Percentiles rank a stretch among this genome's conserved stretches.
These are phyloP conservation scores for Harringtonia aguacate DNA, from an alignment of 2,329 filamentous ascomycete genomes.

Conservation along the genomic window DNA sequence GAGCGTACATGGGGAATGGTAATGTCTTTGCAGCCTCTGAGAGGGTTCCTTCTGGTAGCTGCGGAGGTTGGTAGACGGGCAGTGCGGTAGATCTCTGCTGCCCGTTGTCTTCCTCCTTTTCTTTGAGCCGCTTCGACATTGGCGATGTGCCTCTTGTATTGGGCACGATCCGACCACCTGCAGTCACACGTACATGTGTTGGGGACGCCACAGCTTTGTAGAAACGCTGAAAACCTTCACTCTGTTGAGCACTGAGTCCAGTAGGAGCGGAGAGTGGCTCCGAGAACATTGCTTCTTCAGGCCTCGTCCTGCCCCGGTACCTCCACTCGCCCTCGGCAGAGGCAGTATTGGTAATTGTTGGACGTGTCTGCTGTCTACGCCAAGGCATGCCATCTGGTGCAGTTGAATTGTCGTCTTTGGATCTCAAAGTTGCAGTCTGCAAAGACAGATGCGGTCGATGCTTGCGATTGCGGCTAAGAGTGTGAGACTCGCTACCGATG, in stretches of 20 bases:
- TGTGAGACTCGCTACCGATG: conserved; percentile 3
- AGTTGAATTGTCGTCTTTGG: conserved; percentile 22
- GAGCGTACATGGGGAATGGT: conserved; percentile 15
- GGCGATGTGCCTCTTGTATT: conserved; percentile 46
- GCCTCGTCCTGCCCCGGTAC: conserved; percentile 32
- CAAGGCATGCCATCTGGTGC: conserved; percentile 23
- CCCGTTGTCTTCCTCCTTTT: conserved; percentile 17
- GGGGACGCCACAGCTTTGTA: conserved; percentile 59
- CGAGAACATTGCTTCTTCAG: conserved; percentile 31
- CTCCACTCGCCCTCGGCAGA: conserved; percentile 13
- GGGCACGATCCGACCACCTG: conserved; percentile 55
- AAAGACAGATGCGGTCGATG: conserved; percentile 2
- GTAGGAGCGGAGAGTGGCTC: conserved; percentile 44
- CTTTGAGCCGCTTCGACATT: conserved; percentile 38
- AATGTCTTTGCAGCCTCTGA: conserved; percentile 3
- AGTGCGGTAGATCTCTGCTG: conserved; percentile 14
- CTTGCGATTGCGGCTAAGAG: conserved; percentile 8
- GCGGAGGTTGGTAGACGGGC: conserved; percentile 2
- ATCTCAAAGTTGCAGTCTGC: background rate
- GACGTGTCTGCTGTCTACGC: conserved; percentile 14
- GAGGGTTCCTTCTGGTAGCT: background rate
- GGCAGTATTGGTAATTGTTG: conserved; percentile 8
- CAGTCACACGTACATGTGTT: conserved; percentile 56
- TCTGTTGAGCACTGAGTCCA: conserved; percentile 42
- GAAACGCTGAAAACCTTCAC: conserved; percentile 57